phyloP scores from a whole-genome alignment of 2,329 filamentous ascomycete genomes.

The Ceratocystis harringtonii region DNA sequence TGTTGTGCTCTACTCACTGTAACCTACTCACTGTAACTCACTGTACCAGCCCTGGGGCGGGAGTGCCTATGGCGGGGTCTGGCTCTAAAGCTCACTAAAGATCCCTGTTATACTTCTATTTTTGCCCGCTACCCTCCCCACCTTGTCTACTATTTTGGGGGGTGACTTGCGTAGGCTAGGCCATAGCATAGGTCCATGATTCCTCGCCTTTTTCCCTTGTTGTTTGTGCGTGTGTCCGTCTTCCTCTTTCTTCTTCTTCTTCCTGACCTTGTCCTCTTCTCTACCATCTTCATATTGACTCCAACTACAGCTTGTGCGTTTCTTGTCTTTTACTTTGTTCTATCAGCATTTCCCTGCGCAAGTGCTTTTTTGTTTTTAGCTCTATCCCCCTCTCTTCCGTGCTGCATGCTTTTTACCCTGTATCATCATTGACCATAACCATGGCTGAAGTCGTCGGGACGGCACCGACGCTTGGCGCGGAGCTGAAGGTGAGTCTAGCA shows the following conservation, averaged over 20 bases:
- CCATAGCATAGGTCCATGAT: neutral
- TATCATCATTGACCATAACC: constrained; percentile 41
- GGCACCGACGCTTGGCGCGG: constrained; percentile 75
- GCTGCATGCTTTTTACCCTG: constrained; percentile 12
- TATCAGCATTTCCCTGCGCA: constrained; percentile 14
- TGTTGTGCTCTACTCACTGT: neutral
- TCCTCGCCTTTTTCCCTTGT: constrained; percentile 13
- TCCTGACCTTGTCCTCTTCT: neutral
- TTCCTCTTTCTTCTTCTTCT: constrained; percentile 1
- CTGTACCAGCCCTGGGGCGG: neutral
- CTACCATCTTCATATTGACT: neutral
- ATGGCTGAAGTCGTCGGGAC: constrained; percentile 69
- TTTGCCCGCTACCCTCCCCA: neutral
- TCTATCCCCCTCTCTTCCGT: neutral
- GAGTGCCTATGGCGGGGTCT: neutral
- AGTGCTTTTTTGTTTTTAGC: constrained; percentile 18
- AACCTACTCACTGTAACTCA: neutral
- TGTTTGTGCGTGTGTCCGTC: constrained; percentile 3
- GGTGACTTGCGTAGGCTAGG: constrained; percentile 3
- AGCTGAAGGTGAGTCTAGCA: constrained; percentile 65
- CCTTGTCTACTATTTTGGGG: constrained; percentile 5
- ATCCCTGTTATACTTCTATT: constrained; percentile 7
- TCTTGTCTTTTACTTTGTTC: neutral
- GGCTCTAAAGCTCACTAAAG: constrained; percentile 1
- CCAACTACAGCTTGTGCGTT: neutral